A percentile compares a stretch with the other conserved stretches of the same genome.
Evolutionary conservation across 2,329 filamentous ascomycete genomes (phyloP).

Genomic region (Ophiocordyceps camponoti-saundersi): DNA sequence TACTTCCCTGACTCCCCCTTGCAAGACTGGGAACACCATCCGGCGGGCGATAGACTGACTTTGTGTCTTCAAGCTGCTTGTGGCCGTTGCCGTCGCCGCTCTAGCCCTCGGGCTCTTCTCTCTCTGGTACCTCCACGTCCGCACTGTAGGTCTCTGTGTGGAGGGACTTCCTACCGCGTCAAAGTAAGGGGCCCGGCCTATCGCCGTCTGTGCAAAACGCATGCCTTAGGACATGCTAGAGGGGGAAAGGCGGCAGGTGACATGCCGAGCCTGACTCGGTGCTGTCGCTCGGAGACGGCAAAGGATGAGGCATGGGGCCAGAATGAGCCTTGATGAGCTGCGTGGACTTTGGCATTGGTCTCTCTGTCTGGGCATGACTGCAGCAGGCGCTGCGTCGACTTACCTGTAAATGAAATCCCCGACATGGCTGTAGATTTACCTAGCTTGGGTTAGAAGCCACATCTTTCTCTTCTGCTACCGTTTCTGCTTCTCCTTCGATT

Average conservation of each 20-base stretch:
- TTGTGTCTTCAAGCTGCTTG: slow-evolving; percentile 1
- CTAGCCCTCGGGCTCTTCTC: slow-evolving; percentile 10
- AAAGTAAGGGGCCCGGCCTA: neutral
- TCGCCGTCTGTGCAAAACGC: neutral
- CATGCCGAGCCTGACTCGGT: neutral
- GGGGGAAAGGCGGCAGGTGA: neutral
- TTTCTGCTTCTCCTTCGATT: neutral
- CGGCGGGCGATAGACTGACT: neutral
- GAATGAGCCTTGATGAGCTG: too few relatives aligned
- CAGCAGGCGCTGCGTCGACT: too few relatives aligned
- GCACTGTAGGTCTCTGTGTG: slow-evolving; percentile 4
- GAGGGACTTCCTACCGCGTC: neutral
- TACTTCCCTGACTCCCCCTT: too few relatives aligned
- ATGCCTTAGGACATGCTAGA: neutral
- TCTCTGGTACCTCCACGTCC: slow-evolving; percentile 8
- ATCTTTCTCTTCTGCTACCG: too few relatives aligned
- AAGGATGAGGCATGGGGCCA: too few relatives aligned
- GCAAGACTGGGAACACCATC: too few relatives aligned
- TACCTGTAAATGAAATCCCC: too few relatives aligned
- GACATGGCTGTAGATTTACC: too few relatives aligned
- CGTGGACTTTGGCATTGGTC: too few relatives aligned
- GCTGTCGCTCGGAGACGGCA: too few relatives aligned
- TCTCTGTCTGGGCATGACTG: too few relatives aligned
- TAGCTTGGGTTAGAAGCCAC: too few relatives aligned
- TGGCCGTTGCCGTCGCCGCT: slow-evolving; percentile 9